Evolutionary conservation across 1,284 basidiomycete genomes (phyloP).

Genomic region (Trametes pubescens): DNA sequence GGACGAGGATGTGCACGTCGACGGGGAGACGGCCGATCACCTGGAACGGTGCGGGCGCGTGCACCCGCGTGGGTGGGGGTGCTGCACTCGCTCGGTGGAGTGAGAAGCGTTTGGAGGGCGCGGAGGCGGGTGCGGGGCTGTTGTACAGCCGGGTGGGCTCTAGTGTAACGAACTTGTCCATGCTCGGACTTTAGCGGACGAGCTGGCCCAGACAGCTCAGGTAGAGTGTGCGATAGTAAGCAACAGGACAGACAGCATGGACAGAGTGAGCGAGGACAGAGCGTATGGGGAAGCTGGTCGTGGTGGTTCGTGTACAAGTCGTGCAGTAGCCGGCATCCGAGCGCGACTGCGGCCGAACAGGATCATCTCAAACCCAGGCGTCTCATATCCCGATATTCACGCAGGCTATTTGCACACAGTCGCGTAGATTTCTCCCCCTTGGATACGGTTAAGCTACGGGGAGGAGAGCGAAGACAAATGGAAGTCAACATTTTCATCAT

Average conservation of each 20-base stretch:
- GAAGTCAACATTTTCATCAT: no score
- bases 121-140: constrained; percentile 40
- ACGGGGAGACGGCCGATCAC: constrained; percentile 82
- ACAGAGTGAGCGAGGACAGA: background rate
- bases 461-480: no score
- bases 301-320: background rate
- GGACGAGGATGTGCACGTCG: constrained; percentile 77
- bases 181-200: constrained; percentile 37
- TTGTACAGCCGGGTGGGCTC: constrained; percentile 78
- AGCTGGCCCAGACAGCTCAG: background rate
- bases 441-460: no score
- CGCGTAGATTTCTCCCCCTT: no score
- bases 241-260: background rate
- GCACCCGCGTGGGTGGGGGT: constrained; percentile 26
- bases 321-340: background rate
- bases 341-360: background rate
- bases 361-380: background rate
- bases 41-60: constrained; percentile 45
- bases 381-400: background rate
- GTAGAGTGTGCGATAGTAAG: background rate
- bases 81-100: constrained; percentile 17
- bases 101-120: constrained; percentile 34
- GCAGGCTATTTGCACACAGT: no score
- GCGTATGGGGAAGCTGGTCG: background rate
- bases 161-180: constrained; percentile 83